Conservation (phyloP, 2,329 filamentous ascomycete species). For the Colletotrichum euphorbiae region DNA sequence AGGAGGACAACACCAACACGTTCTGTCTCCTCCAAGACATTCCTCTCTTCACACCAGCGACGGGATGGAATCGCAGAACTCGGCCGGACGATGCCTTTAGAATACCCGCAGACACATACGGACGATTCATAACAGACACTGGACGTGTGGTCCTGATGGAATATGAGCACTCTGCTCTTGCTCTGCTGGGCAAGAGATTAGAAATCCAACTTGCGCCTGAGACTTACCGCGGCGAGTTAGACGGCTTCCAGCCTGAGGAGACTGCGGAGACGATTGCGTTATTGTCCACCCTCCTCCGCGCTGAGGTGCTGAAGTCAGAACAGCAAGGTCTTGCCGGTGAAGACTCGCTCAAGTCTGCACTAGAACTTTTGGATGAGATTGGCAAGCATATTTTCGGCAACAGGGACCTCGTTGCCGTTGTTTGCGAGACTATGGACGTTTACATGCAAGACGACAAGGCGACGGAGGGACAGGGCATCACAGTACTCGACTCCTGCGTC, state of each 20-base stretch:
- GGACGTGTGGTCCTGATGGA: conserved; percentile 81
- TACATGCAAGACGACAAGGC: conserved; percentile 68
- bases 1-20: conserved; percentile 87
- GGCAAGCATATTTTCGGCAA: conserved; percentile 68
- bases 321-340: conserved; percentile 42
- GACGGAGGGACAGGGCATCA: conserved; percentile 72
- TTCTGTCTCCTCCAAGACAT: conserved; percentile 76
- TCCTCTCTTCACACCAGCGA: conserved; percentile 67
- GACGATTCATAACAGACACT: conserved; percentile 82
- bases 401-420: conserved; percentile 81
- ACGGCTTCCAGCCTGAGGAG: conserved; percentile 68
- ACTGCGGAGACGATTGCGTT: conserved; percentile 80
- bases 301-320: conserved; percentile 54
- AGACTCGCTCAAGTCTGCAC: conserved; percentile 46
- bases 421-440: conserved; percentile 87
- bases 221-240: conserved; percentile 64
- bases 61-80: conserved; percentile 57
- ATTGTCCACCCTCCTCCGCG: conserved; percentile 76
- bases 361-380: conserved; percentile 66
- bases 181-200: conserved; percentile 81
- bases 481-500: conserved; percentile 76
- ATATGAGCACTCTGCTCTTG: conserved; percentile 82
- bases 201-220: conserved; percentile 74
- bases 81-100: conserved; percentile 65
- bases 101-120: conserved; percentile 74